Evolutionary conservation across 2,329 filamentous ascomycete species (phyloP), one percentile per base, ranked within the genome.

Genomic region (Neurospora crassa): DNA sequence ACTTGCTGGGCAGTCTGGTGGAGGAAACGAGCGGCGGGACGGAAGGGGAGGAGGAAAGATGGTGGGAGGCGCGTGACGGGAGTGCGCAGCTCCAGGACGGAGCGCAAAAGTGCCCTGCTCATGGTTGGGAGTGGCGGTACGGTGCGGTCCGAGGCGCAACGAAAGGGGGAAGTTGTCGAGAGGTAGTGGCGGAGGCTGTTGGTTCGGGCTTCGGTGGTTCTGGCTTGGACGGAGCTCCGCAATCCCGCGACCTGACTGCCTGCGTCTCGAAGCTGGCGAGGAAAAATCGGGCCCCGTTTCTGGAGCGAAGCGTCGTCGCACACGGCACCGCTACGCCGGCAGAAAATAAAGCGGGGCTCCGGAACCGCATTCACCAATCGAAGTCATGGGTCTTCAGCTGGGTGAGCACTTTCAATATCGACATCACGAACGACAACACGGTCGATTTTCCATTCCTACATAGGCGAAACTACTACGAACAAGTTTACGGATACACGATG

Each of bases 21-120:
- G 47, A 59, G 47, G 24, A 59, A 59, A 34, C 47, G 47, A 59
- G 47, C 24, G 47, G 47, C 4, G 67, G 68, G 59, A 37, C 83
- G 82, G 79, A 83, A 83, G 53, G 87, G 85, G 70, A 87, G 81
- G 71, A 87, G 82, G 78, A 86, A 84, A 20, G 83, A 81, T 11
- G 85, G 84, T 43, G 86, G 85, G 7, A 88, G 80, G 20, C 79
- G 79, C 20, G 79, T 77, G 63, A 80, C 75, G 68, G 84, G 80
- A 70, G 83, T 80, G 76, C 86, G 84, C 69, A 89, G 84, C 83
- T 90, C 89, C 81, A 89, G 79, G 67, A 89, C 81, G 81, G 88
- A 90, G 83, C 88, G 87, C 76, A 90, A 84, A 73, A 92, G 81
- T 74, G 87, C 84, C 79, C 88, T 85, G 79, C 85, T 88, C 86